phyloP scores from a whole-genome alignment of 2,329 filamentous ascomycete genomes.

The Cladosporium oxysporum region DNA sequence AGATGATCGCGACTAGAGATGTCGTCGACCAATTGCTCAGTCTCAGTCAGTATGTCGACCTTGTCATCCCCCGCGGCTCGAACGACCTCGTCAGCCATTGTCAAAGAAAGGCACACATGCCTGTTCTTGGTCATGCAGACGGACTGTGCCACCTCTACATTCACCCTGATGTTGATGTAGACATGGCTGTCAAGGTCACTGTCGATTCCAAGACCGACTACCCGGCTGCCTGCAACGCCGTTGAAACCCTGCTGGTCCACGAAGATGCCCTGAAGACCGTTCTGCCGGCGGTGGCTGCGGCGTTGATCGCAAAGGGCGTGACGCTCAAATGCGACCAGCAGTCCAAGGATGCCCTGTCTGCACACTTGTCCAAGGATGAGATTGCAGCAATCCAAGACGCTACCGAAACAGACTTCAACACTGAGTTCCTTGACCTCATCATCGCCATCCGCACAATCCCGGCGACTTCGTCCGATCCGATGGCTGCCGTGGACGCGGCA shows the following conservation, averaged over 20 bases:
- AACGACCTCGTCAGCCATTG: conserved; percentile 90
- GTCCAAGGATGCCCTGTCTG: conserved; percentile 64
- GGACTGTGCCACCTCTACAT: conserved; percentile 88
- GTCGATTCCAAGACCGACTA: conserved; percentile 94
- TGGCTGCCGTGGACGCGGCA: conserved; percentile 61
- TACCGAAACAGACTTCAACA: conserved; percentile 72
- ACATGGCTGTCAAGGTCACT: conserved; percentile 73
- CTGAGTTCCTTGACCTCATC: conserved; percentile 83
- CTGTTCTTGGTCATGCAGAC: conserved; percentile 93
- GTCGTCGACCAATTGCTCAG: conserved; percentile 84
- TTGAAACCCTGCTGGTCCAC: conserved; percentile 90
- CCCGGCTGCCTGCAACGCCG: conserved; percentile 89
- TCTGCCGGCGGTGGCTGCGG: conserved; percentile 71
- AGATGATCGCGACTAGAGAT: conserved; percentile 91
- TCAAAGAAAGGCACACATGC: conserved; percentile 88
- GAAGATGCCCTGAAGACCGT: conserved; percentile 65
- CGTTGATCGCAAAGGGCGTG: conserved; percentile 75
- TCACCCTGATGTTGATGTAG: conserved; percentile 71
- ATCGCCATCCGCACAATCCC: conserved; percentile 81
- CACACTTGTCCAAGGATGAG: conserved; percentile 46
- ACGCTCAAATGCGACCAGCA: conserved; percentile 74
- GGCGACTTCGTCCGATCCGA: conserved; percentile 22
- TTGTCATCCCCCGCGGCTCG: conserved; percentile 88
- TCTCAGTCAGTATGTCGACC: conserved; percentile 84
- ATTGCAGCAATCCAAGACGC: conserved; percentile 62